Percentiles rank a stretch among this genome's conserved stretches.
phyloP scores from a whole-genome alignment of 768 basidiomycete genomes.

The Auriscalpium vulgare region DNA sequence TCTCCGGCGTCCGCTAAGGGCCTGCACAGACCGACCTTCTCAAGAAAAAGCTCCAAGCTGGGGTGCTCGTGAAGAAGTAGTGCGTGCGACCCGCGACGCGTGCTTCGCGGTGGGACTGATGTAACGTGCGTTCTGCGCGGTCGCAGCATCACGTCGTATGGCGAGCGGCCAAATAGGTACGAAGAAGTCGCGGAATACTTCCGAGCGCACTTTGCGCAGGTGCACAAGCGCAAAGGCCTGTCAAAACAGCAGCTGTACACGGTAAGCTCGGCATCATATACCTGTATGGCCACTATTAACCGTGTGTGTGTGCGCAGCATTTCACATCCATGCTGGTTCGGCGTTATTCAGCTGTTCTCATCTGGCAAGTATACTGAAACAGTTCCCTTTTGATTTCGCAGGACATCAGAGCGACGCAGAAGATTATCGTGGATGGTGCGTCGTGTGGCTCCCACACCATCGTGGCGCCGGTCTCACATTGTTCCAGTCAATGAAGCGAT shows the following conservation, averaged over 20 bases:
- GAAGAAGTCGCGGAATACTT: slow-evolving; percentile 72
- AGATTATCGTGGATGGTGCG: slow-evolving; percentile 5
- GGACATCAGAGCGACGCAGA: slow-evolving; percentile 63
- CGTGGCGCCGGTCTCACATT: neutral
- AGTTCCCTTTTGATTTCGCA: slow-evolving; percentile 16
- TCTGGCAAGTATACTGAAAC: neutral
- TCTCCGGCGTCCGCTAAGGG: slow-evolving; percentile 3
- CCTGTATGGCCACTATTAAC: neutral
- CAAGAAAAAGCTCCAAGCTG: slow-evolving; percentile 59
- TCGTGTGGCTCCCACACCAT: neutral
- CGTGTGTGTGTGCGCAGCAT: slow-evolving; percentile 34
- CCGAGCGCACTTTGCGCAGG: slow-evolving; percentile 75
- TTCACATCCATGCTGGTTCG: slow-evolving; percentile 64
- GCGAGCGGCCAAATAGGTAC: slow-evolving; percentile 62
- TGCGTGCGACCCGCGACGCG: slow-evolving; percentile 27
- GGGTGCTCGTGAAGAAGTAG: slow-evolving; percentile 74
- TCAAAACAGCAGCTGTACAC: slow-evolving; percentile 53
- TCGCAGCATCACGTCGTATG: slow-evolving; percentile 68
- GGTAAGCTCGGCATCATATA: slow-evolving; percentile 27
- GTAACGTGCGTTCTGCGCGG: neutral
- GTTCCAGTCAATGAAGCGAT: slow-evolving; percentile 56
- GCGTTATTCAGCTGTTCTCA: slow-evolving; percentile 5
- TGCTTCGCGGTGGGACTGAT: neutral
- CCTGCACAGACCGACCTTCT: slow-evolving; percentile 76
- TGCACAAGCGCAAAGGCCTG: slow-evolving; percentile 58